phyloP scores from a whole-genome alignment of 1,284 basidiomycete species.

The Sphagnurus paluster region DNA sequence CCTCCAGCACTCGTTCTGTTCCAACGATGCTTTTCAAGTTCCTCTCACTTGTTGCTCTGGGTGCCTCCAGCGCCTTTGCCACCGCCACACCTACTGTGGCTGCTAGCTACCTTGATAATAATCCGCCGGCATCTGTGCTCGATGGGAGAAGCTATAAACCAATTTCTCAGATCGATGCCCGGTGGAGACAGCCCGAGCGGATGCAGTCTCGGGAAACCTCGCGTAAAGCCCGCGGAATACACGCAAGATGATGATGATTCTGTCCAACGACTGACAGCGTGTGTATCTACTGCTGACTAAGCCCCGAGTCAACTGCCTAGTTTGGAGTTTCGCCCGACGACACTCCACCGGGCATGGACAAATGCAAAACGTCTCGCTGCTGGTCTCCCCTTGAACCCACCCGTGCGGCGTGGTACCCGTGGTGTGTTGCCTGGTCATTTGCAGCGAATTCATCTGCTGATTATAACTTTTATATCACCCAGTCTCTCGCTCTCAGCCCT shows the following conservation, averaged over 20 bases:
- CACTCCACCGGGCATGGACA: too few relatives aligned
- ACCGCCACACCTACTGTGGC: constrained; percentile 6
- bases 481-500: not conserved
- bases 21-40: constrained; percentile 12
- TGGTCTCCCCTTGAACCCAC: constrained; percentile 14
- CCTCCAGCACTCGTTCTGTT: constrained; percentile 8
- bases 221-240: too few relatives aligned
- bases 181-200: too few relatives aligned
- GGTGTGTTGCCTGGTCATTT: not conserved
- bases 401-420: constrained; percentile 2
- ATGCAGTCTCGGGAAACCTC: too few relatives aligned
- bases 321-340: too few relatives aligned
- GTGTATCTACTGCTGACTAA: too few relatives aligned
- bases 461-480: not conserved
- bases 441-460: not conserved
- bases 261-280: too few relatives aligned
- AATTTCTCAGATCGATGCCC: not conserved
- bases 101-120: too few relatives aligned
- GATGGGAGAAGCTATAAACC: not conserved
- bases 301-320: too few relatives aligned
- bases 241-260: too few relatives aligned
- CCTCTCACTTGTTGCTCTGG: constrained; percentile 11
- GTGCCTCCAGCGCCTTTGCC: constrained; percentile 9
- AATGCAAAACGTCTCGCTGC: constrained; percentile 17
- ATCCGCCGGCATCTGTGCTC: not conserved